Evolutionary conservation across 2,329 filamentous ascomycete genomes (phyloP).

Genomic region (Colletotrichum neosansevieriae): DNA sequence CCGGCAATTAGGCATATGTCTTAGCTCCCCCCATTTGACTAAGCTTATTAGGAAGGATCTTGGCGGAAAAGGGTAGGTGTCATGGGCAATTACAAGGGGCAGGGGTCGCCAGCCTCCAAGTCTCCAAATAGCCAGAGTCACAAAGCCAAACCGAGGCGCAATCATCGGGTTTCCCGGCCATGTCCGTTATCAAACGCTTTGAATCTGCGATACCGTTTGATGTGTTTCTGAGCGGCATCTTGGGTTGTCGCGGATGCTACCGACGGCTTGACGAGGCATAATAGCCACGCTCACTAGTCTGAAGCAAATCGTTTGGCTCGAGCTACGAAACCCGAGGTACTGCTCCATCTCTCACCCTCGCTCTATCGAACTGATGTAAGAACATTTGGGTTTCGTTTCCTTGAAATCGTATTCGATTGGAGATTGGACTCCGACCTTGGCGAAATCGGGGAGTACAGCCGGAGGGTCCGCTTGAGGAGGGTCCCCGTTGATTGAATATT

Average conservation of each 20-base stretch:
- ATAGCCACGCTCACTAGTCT: too few species aligned
- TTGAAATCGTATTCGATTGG: too few species aligned
- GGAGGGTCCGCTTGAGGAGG: background rate
- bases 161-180: background rate
- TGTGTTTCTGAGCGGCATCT: background rate
- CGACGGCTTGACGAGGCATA: background rate
- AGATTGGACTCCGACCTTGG: background rate
- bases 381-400: too few species aligned
- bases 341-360: too few species aligned
- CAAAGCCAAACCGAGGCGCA: background rate
- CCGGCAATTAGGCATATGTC: conserved; percentile 13
- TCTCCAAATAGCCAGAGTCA: background rate
- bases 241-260: background rate
- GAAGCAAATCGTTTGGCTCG: too few species aligned
- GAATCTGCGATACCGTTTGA: background rate
- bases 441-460: background rate
- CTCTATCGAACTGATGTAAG: too few species aligned
- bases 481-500: too few species aligned
- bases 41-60: conserved; percentile 33
- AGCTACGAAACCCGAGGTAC: too few species aligned
- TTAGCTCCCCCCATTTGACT: conserved; percentile 2
- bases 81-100: conserved; percentile 17
- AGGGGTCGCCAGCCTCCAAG: too few species aligned
- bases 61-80: conserved; percentile 31
- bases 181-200: conserved; percentile 10